A percentile compares a stretch with the other conserved stretches of the same genome.
These are phyloP conservation scores for Lithospermum erythrorhizon DNA, from an alignment of 257 asterid genomes.

Conservation along the genomic window DNA sequence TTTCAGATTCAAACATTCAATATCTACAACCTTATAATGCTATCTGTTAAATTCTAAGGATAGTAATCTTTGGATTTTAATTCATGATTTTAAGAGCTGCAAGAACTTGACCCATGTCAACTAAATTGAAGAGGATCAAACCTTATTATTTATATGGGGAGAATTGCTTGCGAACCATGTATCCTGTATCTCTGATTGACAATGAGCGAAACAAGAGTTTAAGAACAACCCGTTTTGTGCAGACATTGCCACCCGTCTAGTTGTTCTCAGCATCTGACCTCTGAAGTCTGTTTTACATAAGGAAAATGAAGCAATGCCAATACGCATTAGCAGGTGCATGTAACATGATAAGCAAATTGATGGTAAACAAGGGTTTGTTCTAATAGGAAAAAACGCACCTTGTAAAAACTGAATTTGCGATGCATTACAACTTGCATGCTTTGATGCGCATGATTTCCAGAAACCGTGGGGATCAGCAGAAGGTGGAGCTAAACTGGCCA, in stretches of 20 bases:
- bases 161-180: constrained; percentile 75
- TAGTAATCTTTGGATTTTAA: too few relatives aligned
- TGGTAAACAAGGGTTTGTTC: not conserved
- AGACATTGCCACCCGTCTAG: constrained; percentile 34
- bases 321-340: not conserved
- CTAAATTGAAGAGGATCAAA: constrained; percentile 10
- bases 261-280: constrained; percentile 52
- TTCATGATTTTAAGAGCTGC: not conserved
- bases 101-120: not conserved
- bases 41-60: too few relatives aligned
- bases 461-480: constrained; percentile 83
- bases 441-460: constrained; percentile 75
- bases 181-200: constrained; percentile 84
- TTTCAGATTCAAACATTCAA: too few relatives aligned
- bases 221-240: constrained; percentile 77
- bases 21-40: too few relatives aligned
- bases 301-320: not conserved
- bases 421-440: constrained; percentile 45
- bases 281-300: constrained; percentile 50
- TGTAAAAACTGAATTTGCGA: constrained; percentile 55
- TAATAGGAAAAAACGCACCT: constrained; percentile 33
- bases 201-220: constrained; percentile 90
- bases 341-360: not conserved
- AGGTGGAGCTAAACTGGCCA: constrained; percentile 77
- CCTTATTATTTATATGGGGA: constrained; percentile 70